Percentiles rank a stretch among this genome's conserved stretches.
Conservation (phyloP, 176 grass and related monocot genomes). For the Cenchrus fungigraminus region DNA sequence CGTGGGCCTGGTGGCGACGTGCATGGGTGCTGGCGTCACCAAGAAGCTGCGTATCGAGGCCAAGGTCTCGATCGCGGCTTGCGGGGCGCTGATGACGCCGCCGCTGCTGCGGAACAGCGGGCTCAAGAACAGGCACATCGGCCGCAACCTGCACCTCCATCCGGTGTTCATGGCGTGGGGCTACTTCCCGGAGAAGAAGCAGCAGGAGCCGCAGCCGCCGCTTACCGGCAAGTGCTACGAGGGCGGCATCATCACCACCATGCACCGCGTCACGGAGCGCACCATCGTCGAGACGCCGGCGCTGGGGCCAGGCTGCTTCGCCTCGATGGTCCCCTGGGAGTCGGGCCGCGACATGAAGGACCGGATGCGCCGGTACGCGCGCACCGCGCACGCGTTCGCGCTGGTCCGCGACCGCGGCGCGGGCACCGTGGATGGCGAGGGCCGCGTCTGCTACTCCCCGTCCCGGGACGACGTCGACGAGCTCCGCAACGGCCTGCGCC, state of each 20-base stretch:
- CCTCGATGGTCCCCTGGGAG: constrained; percentile 66
- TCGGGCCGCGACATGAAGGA: constrained; percentile 79
- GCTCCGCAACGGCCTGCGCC: constrained; percentile 56
- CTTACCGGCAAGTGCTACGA: constrained; percentile 52
- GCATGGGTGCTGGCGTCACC: constrained; percentile 40
- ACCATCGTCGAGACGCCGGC: constrained; percentile 83
- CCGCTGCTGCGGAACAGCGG: constrained; percentile 65
- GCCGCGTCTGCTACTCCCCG: constrained; percentile 44
- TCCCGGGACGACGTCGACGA: constrained; percentile 53
- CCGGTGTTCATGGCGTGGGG: constrained; percentile 82
- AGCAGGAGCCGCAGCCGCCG: background rate
- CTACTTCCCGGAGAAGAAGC: constrained; percentile 70
- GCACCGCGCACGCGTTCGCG: constrained; percentile 73
- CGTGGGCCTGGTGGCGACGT: constrained; percentile 58
- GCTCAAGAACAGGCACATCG: constrained; percentile 80
- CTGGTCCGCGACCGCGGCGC: constrained; percentile 70
- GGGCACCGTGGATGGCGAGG: constrained; percentile 56
- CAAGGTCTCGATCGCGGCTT: constrained; percentile 64
- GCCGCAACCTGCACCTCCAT: constrained; percentile 85
- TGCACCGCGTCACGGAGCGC: constrained; percentile 66
- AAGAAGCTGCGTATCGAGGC: constrained; percentile 74
- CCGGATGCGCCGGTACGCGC: constrained; percentile 61
- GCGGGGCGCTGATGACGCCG: constrained; percentile 80
- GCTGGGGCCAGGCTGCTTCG: constrained; percentile 58
- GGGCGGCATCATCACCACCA: constrained; percentile 89